A percentile compares a stretch with the other conserved stretches of the same genome.
phyloP scores from a whole-genome alignment of 768 basidiomycete species.

The Boletus pseudopeckii region DNA sequence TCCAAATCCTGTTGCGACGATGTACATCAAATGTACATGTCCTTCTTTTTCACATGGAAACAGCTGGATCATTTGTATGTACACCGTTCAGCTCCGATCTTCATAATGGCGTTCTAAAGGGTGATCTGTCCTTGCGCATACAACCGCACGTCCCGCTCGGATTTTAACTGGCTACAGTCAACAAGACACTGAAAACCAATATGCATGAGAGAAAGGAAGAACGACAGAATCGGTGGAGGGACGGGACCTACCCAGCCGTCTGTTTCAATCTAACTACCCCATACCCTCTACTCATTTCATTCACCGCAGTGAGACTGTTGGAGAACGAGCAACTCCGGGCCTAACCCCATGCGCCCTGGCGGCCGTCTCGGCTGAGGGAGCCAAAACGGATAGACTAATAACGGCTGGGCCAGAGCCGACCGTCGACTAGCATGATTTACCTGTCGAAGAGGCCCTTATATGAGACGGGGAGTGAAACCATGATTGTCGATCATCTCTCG shows the following conservation, averaged over 20 bases:
- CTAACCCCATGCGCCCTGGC: background rate
- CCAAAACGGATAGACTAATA: no score
- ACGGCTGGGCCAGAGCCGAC: no score
- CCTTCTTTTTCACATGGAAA: no score
- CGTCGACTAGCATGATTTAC: no score
- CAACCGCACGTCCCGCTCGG: background rate
- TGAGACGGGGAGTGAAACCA: no score
- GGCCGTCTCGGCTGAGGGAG: no score
- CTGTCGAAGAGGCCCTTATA: no score
- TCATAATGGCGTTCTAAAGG: background rate
- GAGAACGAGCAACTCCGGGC: background rate
- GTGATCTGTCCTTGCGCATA: background rate
- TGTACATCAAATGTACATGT: no score
- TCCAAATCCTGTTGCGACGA: constrained; percentile 26
- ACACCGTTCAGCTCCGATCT: background rate
- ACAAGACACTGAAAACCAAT: background rate
- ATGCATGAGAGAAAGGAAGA: background rate
- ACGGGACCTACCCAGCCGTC: background rate
- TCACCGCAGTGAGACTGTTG: no score
- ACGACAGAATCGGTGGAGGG: no score
- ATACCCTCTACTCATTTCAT: background rate
- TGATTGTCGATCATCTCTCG: no score
- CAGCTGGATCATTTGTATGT: background rate
- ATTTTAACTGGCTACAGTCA: background rate
- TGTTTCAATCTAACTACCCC: background rate